Evolutionary conservation across 2,329 filamentous ascomycete genomes (phyloP), one percentile per base, ranked within the genome.

Genomic region (Sporothrix sp.): DNA sequence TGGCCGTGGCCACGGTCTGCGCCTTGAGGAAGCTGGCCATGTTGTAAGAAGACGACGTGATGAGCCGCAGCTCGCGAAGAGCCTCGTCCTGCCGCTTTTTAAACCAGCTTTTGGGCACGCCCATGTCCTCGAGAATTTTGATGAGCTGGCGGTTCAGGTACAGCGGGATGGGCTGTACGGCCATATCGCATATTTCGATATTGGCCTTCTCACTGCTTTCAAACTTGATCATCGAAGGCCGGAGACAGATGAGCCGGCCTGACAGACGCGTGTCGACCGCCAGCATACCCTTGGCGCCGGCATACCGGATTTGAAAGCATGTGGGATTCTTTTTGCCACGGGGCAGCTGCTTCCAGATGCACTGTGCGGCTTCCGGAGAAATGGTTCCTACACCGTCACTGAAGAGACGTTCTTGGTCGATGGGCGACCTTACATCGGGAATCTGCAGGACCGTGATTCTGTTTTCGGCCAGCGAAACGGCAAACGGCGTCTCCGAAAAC

Each of bases 41-140:
- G 57, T 84, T 85, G 54, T 71, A 60, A 0, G 77, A 69, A 18
- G 71, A 75, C 0, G 72, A 66, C 0, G 82, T 82, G 42, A 84
- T 78, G 10, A 66, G 65, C 3, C 79, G 74, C 4, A 94, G 68
- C 11, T 73, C 68, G 0, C 72, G 57, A 3, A 93, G 66, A 25
- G 82, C 82, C n/a, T 69, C 67, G 1, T 71, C 67, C 62, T 93
- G 87, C 1, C 87, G 65, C 0, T 71, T 59, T 10, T 84, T 61
- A 56, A 95, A 91, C 62, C 77, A 83, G 0, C 65, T 51, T 1
- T 68, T 60, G 0, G 71, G 61, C 0, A 85, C 79, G 0, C 75
- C 74, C 63, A 91, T 80, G 57, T 94, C 88, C 60, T 95, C 88
- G 1, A 95, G 64, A 5, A 94, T 88, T 62, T 94, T 94, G 66